A percentile compares a stretch with the other conserved stretches of the same genome.
These are phyloP conservation scores for Sporothrix dimorphospora DNA, from an alignment of 2,329 filamentous ascomycete genomes.

Conservation along the genomic window DNA sequence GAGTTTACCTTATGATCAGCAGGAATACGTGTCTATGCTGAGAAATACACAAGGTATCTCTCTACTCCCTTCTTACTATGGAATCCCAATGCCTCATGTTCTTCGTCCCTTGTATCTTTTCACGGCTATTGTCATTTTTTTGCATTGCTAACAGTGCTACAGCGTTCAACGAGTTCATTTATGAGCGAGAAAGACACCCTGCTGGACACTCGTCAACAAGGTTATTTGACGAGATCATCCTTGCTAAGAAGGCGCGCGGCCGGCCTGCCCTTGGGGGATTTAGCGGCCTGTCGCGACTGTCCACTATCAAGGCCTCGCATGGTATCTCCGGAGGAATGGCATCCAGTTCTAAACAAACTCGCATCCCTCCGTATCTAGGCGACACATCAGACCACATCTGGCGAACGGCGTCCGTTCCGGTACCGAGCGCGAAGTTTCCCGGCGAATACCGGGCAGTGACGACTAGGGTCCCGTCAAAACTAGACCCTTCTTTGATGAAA, in stretches of 20 bases:
- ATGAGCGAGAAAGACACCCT: conserved; percentile 72
- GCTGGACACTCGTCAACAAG: conserved; percentile 67
- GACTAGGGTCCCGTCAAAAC: conserved; percentile 73
- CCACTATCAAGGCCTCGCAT: conserved; percentile 61
- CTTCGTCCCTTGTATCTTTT: background rate
- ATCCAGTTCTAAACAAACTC: conserved; percentile 40
- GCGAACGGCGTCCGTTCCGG: conserved; percentile 66
- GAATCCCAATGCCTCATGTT: conserved; percentile 4
- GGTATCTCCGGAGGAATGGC: conserved; percentile 50
- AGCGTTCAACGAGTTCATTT: conserved; percentile 83
- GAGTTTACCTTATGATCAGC: conserved; percentile 66
- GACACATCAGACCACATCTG: conserved; percentile 80
- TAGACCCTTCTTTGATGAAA: conserved; percentile 87
- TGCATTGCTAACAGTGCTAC: conserved; percentile 14
- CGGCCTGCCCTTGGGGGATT: conserved; percentile 64
- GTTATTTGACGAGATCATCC: conserved; percentile 81
- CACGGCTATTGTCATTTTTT: background rate
- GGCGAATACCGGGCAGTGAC: conserved; percentile 65
- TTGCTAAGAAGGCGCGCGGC: conserved; percentile 73
- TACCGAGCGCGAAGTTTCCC: conserved; percentile 63
- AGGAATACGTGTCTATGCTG: conserved; percentile 66
- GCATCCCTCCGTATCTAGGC: conserved; percentile 63
- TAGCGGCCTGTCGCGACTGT: conserved; percentile 56
- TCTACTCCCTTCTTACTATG: background rate
- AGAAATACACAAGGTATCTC: conserved; percentile 66